Evolutionary conservation across 164 flowering plant genomes (phyloP).

Genomic region (Magnolia sinica): DNA sequence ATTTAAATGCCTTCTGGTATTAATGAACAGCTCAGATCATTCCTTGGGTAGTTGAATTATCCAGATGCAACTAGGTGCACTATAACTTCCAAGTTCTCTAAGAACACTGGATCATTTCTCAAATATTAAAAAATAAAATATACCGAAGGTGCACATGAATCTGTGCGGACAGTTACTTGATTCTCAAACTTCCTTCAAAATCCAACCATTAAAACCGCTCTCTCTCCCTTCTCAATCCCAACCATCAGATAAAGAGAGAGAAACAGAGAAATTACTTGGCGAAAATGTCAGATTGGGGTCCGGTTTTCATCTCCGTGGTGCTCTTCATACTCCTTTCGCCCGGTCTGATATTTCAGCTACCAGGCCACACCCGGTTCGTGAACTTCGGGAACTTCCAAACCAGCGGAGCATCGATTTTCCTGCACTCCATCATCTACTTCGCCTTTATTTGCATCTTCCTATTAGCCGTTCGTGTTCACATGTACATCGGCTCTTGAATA

Average conservation of each 20-base stretch:
- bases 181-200: neutral
- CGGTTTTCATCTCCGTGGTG: conserved; percentile 2
- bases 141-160: neutral
- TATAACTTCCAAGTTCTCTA: too few relatives aligned
- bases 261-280: neutral
- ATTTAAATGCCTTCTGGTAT: too few relatives aligned
- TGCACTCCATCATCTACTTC: conserved; percentile 9
- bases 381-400: conserved; percentile 5
- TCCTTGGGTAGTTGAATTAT: too few relatives aligned
- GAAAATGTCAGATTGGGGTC: conserved; percentile 9
- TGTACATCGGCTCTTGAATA: neutral
- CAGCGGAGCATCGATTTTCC: neutral
- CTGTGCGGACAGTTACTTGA: neutral
- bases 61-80: too few relatives aligned
- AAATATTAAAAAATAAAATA: too few relatives aligned
- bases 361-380: neutral
- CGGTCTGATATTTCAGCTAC: conserved; percentile 11
- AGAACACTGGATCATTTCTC: neutral
- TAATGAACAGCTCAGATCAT: too few relatives aligned
- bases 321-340: conserved; percentile 12
- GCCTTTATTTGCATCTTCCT: conserved; percentile 1
- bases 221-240: neutral
- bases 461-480: neutral
- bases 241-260: neutral
- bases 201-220: neutral